Conservation (phyloP, 2,329 filamentous ascomycete species). For the Pseudocercospora fijiensis region DNA sequence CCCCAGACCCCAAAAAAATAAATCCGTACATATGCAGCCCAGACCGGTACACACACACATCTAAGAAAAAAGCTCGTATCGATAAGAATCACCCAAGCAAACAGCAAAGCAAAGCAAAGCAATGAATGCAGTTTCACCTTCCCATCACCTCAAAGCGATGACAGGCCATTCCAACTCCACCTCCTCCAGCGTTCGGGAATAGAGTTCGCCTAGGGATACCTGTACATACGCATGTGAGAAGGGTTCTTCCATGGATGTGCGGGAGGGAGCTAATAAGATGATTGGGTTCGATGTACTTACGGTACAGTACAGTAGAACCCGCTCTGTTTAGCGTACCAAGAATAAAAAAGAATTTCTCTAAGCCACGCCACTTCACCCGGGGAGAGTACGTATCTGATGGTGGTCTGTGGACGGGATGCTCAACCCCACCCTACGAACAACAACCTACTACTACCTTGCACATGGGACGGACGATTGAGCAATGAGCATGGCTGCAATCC, state of each 20-base stretch:
- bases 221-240: constrained; percentile 1
- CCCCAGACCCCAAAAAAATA: too few relatives aligned
- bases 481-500: constrained; percentile 12
- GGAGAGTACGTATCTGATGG: background rate
- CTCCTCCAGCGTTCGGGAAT: background rate
- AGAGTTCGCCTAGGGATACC: constrained; percentile 11
- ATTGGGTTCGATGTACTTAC: too few relatives aligned
- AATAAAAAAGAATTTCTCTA: background rate
- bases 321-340: constrained; percentile 6
- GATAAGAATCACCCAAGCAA: too few relatives aligned
- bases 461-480: constrained; percentile 13
- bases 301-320: constrained; percentile 10
- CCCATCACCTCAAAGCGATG: constrained; percentile 10
- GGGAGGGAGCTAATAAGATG: too few relatives aligned
- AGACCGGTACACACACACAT: too few relatives aligned
- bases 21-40: too few relatives aligned
- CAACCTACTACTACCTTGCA: too few relatives aligned
- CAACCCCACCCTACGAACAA: constrained; percentile 13
- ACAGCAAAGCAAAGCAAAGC: background rate
- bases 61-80: background rate
- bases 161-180: constrained; percentile 10
- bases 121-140: constrained; percentile 19
- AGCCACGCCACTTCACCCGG: constrained; percentile 13
- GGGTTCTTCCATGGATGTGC: constrained; percentile 16
- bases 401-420: background rate